Base-by-base conservation (phyloP, 345 rosid genomes). In the Excoecaria agallocha region DNA sequence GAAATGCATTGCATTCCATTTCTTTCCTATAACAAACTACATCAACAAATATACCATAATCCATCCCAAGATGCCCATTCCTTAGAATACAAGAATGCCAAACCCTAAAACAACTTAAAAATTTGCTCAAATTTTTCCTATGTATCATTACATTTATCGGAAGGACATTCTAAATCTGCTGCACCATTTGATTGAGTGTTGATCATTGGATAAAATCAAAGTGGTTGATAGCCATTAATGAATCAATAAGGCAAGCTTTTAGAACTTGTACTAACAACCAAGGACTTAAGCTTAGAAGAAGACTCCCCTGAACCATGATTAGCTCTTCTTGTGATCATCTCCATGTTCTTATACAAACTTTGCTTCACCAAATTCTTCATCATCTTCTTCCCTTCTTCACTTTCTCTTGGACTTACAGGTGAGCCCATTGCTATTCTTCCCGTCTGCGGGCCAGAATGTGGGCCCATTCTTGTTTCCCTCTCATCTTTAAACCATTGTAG, bases 401-500 rank as follows among this genome's bases (percentile, higher is more conserved):
- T 89, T 16, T 80, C 84, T 74, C 87, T 84, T 0, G 76, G 86
- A 68, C 72, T 84, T 54, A 81, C 59, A 8, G 91, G 97, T 15
- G 97, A 90, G 10, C 92, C 93, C 58, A 88, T 81, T 13, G 81
- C 75, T 8, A 76, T 11, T 76, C 89, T 81, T 43, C 90, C 84
- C 11, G 90, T 74, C 72, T 91, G 99, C 0, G 99, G 98, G 45
- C 99, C 99, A 0, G 99, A 95, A 80, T 95, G 99, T 7, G 91
- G 97, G n/a, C 96, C 97, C 83, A 95, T 86, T 79, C 84, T 86
- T 16, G 79, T 73, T 74, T 88, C 89, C 79, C 98, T 86, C 80
- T 87, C 99, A 20, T 93, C 96, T 77, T 91, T 93, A 61, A 95
- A 95, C 99, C 99, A 93, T 17, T 95, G 96, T 66, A 95, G 74